Conservation (phyloP, 1,284 basidiomycete genomes). For the Taiwanofungus camphoratus region DNA sequence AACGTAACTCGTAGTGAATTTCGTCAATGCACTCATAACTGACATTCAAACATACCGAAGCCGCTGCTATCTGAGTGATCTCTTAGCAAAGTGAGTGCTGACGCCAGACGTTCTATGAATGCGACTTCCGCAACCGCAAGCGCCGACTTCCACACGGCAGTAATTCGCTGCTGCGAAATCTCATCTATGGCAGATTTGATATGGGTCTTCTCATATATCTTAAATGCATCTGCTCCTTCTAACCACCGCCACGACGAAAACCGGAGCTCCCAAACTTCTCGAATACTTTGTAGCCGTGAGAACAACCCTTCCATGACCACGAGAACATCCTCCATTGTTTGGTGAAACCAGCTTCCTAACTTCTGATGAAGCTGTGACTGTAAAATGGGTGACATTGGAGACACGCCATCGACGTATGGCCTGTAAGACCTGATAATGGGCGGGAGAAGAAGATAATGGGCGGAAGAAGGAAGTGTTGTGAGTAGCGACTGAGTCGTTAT, state of each 20-base stretch:
- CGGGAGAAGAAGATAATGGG: slow-evolving; percentile 64
- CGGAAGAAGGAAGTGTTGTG: slow-evolving; percentile 61
- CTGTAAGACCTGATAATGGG: slow-evolving; percentile 58
- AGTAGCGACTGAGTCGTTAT: slow-evolving; percentile 61
- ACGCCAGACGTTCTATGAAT: slow-evolving; percentile 39
- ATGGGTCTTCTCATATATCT: slow-evolving; percentile 35
- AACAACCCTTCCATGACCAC: slow-evolving; percentile 51
- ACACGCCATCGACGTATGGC: slow-evolving; percentile 65
- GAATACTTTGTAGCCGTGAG: slow-evolving; percentile 44
- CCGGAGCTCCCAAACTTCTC: slow-evolving; percentile 64
- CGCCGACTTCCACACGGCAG: slow-evolving; percentile 49
- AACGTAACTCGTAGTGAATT: slow-evolving; percentile 1
- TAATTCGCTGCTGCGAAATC: slow-evolving; percentile 44
- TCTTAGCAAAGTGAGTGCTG: slow-evolving; percentile 28
- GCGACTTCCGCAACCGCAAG: slow-evolving; percentile 37
- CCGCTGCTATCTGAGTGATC: slow-evolving; percentile 20
- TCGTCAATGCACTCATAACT: not conserved
- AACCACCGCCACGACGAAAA: slow-evolving; percentile 45
- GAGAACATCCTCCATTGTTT: slow-evolving; percentile 41
- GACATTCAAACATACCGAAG: slow-evolving; percentile 26
- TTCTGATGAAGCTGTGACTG: slow-evolving; percentile 38
- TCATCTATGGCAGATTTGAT: slow-evolving; percentile 44
- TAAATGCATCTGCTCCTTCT: slow-evolving; percentile 33
- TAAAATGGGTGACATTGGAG: slow-evolving; percentile 45
- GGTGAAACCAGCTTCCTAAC: slow-evolving; percentile 55